Conservation (phyloP, 1,284 basidiomycete genomes). For the Chalciporus piperatoides region DNA sequence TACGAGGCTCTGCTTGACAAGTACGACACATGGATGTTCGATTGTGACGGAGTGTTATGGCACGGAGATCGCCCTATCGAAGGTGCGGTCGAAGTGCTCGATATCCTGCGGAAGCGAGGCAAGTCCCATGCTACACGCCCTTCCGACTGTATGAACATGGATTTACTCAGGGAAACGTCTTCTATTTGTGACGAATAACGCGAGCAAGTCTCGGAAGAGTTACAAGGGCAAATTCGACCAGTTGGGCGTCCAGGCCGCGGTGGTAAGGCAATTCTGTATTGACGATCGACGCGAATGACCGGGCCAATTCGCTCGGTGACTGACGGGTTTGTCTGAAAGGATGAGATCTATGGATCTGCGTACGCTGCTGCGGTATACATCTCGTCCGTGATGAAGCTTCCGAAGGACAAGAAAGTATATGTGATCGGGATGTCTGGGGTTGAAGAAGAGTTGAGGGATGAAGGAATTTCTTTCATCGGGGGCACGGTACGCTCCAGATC, state of each 20-base stretch:
- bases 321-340: slow-evolving; percentile 44
- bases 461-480: slow-evolving; percentile 78
- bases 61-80: slow-evolving; percentile 80
- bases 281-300: not conserved
- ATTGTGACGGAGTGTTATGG: slow-evolving; percentile 97
- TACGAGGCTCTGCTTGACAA: slow-evolving; percentile 64
- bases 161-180: slow-evolving; percentile 70
- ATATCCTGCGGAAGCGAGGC: slow-evolving; percentile 63
- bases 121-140: slow-evolving; percentile 28
- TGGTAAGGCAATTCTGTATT: slow-evolving; percentile 44
- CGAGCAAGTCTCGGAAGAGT: slow-evolving; percentile 85
- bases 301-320: not conserved
- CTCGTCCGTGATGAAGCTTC: slow-evolving; percentile 84
- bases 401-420: slow-evolving; percentile 92
- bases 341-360: slow-evolving; percentile 95
- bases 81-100: slow-evolving; percentile 72
- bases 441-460: slow-evolving; percentile 87
- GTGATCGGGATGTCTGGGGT: slow-evolving; percentile 92
- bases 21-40: slow-evolving; percentile 93
- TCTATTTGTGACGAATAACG: slow-evolving; percentile 97
- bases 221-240: slow-evolving; percentile 92
- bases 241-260: slow-evolving; percentile 80
- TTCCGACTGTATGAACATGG: not conserved
- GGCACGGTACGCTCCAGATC: slow-evolving; percentile 66
- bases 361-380: slow-evolving; percentile 94